Base-by-base conservation (phyloP, 108 stramenopile species). In the Fragilariopsis cylindrus region DNA sequence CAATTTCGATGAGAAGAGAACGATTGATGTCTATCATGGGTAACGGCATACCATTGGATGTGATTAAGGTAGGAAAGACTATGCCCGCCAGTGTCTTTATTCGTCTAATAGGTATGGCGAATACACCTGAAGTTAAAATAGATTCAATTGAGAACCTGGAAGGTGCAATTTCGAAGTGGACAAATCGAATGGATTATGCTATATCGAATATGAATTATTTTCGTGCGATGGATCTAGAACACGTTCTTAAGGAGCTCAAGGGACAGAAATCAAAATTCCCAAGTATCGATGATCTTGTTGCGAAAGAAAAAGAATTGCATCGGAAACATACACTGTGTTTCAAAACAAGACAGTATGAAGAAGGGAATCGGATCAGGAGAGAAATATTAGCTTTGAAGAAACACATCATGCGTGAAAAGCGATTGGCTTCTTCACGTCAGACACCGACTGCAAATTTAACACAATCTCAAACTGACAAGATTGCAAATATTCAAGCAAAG, bases 331-430 rank as follows among this genome's bases (percentile, higher is more conserved):
- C 55, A 0, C 21, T 50, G 8, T 69, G 69, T 11, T 71, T 81
- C 60, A 70, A 74, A 15, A 58, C 58, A 43, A 70, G 68, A 54
- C 74, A 75, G 45, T 81, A 81, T 7, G 70, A 78, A 12, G 75
- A 60, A 21, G 75, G 75, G 53, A 80, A 80, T 43, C 49, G 42
- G 16, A 68, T 75, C 66, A 76, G 76, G 66, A 57, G 72, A 15
- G 72, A 81, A 21, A 76, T 81, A 46, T 49, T 81, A 42, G 41
- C 65, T 4, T 15, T 81, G 54, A 81, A 81, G 64, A 58, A 69
- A 64, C 56, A 70, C 0, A 81, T 81, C n/a, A 66, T 81, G 75
- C 70, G 75, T 46, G 71, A 81, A 47, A 80, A 80, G 54, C 57
- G 74, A 48, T 52, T 69, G 45, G 3, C 16, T 4, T 7, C 48